Conservation (phyloP, 257 asterid species). For the Gentiana macrophylla region DNA sequence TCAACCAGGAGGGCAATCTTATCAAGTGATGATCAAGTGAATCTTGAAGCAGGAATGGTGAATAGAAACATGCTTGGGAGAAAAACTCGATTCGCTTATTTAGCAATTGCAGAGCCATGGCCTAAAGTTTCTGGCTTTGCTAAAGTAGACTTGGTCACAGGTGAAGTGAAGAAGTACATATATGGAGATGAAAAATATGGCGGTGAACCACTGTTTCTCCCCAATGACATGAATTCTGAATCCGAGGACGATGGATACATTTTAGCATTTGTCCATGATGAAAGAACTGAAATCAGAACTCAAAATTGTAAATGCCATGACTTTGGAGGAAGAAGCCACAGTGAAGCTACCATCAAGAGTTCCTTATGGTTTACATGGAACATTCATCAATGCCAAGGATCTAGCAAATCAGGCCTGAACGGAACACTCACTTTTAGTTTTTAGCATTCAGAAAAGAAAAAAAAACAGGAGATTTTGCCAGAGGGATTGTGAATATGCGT, state of each 20-base stretch:
- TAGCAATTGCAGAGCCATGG: conserved; percentile 98
- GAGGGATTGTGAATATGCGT: conserved; percentile 68
- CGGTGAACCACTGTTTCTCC: conserved; percentile 90
- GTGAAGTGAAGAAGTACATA: conserved; percentile 54
- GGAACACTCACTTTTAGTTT: background rate
- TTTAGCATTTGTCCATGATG: conserved; percentile 76
- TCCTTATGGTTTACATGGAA: conserved; percentile 93
- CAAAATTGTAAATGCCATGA: conserved; percentile 63
- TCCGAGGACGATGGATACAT: conserved; percentile 73
- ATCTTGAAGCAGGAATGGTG: conserved; percentile 95
- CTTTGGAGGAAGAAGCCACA: conserved; percentile 53
- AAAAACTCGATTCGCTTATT: conserved; percentile 63
- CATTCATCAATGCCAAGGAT: conserved; percentile 56
- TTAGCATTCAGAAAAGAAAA: conserved; percentile 14
- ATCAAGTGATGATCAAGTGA: conserved; percentile 53
- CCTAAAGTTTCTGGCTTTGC: conserved; percentile 97
- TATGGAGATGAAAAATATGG: conserved; percentile 80
- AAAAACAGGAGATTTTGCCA: too few species aligned
- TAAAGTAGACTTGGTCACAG: conserved; percentile 66
- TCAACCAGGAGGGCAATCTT: conserved; percentile 54
- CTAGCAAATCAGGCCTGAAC: conserved; percentile 49
- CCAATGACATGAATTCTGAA: conserved; percentile 27
- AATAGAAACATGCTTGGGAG: conserved; percentile 80
- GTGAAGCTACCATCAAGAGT: conserved; percentile 80
- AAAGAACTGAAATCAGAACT: conserved; percentile 66